These are phyloP conservation scores for Coffea eugenioides DNA, from an alignment of 257 asterid genomes.

Conservation along the genomic window DNA sequence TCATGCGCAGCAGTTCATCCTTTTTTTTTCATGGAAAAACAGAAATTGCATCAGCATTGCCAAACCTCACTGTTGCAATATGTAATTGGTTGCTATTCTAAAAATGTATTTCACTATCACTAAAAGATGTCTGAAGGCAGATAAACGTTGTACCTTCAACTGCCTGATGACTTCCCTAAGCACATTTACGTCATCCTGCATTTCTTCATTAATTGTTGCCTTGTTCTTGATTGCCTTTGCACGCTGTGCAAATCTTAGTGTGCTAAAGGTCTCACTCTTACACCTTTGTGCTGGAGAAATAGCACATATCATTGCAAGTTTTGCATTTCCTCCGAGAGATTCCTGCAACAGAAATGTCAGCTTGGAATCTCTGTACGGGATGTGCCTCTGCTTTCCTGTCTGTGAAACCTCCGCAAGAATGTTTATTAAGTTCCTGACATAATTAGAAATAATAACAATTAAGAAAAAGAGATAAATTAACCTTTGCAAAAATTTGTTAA, in stretches of 20 bases:
- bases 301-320: conserved; percentile 97
- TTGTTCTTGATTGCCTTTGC: conserved; percentile 97
- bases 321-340: conserved; percentile 97
- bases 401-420: conserved; percentile 96
- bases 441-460: conserved; percentile 16
- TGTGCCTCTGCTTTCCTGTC: conserved; percentile 94
- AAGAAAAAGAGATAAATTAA: not conserved
- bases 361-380: conserved; percentile 97
- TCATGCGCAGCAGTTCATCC: conserved; percentile 84
- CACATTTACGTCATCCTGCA: conserved; percentile 91
- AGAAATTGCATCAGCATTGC: not conserved
- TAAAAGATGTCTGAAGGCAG: not conserved
- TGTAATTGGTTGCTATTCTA: not conserved
- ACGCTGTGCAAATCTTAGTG: conserved; percentile 96
- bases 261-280: conserved; percentile 85
- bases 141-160: conserved; percentile 46
- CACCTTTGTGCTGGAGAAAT: conserved; percentile 94
- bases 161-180: conserved; percentile 84
- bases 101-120: not conserved
- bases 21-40: conserved; percentile 16
- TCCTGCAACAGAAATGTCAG: conserved; percentile 95
- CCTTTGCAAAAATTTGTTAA: not conserved
- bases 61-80: not conserved
- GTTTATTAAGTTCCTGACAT: conserved; percentile 84
- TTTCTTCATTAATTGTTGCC: conserved; percentile 88